Base-by-base conservation (phyloP, 306 rosid species). In the Quercus agrifolia region DNA sequence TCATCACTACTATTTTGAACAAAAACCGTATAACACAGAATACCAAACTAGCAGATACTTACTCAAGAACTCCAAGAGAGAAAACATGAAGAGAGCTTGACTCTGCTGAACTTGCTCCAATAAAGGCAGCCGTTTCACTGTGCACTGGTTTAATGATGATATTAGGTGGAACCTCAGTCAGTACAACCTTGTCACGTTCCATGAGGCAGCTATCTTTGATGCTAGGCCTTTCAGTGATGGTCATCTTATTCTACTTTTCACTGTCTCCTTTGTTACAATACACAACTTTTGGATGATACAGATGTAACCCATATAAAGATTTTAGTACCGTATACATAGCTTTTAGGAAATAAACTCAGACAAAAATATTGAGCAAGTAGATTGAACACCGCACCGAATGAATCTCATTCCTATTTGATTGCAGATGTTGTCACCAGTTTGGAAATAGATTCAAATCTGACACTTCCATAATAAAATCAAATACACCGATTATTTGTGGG, bases 11-110 rank as follows among this genome's bases (percentile, higher is more conserved):
- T 46, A 11, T 46, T 46, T 46, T 46, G 54, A 46, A 46, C 54
- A 11, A 12, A 46, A 46, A 46, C 54, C 54, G 2, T 46, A 0
- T 11, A 46, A 46, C 54, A 28, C 44, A 78, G 27, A 58, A 20
- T 58, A 58, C 27, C 23, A 58, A 20, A 21, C 28, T 2, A 58
- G 66, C 27, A 56, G 28, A 23, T 74, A 74, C 89, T 30, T 64
- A 91, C 96, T 74, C 52, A 54, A 93, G 89, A 83, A 68, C 51
- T 30, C 97, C 96, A 21, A 91, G 81, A 38, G 81, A 56, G 83
- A 89, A 91, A 52, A 85, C 88, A 71, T 87, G 92, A 66, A 87
- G 91, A 21, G 88, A 83, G 68, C 83, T 81, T 4, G 83, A 67
- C 25, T 46, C 9, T 3, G 70, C 6, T 38, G 88, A 88, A 80